phyloP scores from a whole-genome alignment of 768 basidiomycete species.

The Xerocomellus dryophilus region DNA sequence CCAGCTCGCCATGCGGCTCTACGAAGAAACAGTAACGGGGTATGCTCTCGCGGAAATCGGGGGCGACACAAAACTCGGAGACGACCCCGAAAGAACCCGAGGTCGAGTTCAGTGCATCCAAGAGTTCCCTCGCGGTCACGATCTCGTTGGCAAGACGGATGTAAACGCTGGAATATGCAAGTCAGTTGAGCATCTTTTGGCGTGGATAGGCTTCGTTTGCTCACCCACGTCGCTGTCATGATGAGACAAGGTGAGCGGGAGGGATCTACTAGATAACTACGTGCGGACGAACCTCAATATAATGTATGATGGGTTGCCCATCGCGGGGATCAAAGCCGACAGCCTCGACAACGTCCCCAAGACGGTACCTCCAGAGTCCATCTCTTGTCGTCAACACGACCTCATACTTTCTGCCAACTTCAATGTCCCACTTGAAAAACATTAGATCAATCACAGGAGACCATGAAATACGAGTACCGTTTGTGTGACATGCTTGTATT shows the following conservation, averaged over 20 bases:
- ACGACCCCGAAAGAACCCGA: slow-evolving; percentile 17
- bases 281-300: slow-evolving; percentile 21
- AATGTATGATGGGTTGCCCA: slow-evolving; percentile 22
- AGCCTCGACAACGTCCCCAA: slow-evolving; percentile 21
- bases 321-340: slow-evolving; percentile 23
- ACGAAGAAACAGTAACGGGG: slow-evolving; percentile 23
- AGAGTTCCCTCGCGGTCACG: slow-evolving; percentile 22
- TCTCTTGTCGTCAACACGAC: slow-evolving; percentile 27
- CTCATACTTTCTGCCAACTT: slow-evolving; percentile 16
- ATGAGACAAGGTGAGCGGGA: background rate
- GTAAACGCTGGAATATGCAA: background rate
- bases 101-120: slow-evolving; percentile 12
- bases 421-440: slow-evolving; percentile 19
- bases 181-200: background rate
- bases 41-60: slow-evolving; percentile 16
- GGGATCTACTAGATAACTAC: background rate
- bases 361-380: slow-evolving; percentile 24
- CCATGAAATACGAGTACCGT: slow-evolving; percentile 2
- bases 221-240: slow-evolving; percentile 21
- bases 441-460: background rate
- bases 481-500: slow-evolving; percentile 19
- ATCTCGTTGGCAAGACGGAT: slow-evolving; percentile 24
- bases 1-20: slow-evolving; percentile 8
- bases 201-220: background rate
- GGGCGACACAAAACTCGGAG: slow-evolving; percentile 22